phyloP scores from a whole-genome alignment of 495 filamentous ascomycete species.

The Aspergillus olivimuriae region DNA sequence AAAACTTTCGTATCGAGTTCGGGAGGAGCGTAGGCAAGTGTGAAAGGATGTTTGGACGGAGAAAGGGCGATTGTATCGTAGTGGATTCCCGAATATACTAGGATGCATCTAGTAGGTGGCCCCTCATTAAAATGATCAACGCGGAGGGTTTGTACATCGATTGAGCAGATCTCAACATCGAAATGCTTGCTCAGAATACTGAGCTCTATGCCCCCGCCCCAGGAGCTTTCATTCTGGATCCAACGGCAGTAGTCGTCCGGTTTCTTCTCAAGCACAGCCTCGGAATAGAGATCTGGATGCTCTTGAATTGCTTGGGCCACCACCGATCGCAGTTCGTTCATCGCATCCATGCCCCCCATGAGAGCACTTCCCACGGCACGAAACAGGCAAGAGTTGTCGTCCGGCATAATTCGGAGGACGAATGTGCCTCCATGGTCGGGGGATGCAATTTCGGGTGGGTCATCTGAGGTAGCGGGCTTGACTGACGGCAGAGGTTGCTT shows the following conservation, averaged over 20 bases:
- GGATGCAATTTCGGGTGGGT: slow-evolving; percentile 66
- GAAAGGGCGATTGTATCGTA: slow-evolving; percentile 86
- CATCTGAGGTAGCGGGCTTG: slow-evolving; percentile 24
- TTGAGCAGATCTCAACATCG: slow-evolving; percentile 76
- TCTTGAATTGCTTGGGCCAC: slow-evolving; percentile 73
- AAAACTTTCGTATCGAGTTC: slow-evolving; percentile 78
- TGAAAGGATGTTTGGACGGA: slow-evolving; percentile 53
- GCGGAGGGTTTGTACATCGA: slow-evolving; percentile 66
- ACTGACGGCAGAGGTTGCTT: slow-evolving; percentile 2
- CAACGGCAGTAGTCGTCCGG: slow-evolving; percentile 77
- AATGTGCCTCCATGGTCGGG: slow-evolving; percentile 56
- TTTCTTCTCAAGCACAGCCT: slow-evolving; percentile 68
- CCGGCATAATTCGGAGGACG: slow-evolving; percentile 90
- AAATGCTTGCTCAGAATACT: slow-evolving; percentile 81
- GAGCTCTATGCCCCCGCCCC: slow-evolving; percentile 92
- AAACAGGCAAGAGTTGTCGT: slow-evolving; percentile 95
- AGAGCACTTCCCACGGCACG: slow-evolving; percentile 78
- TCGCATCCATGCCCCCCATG: slow-evolving; percentile 62
- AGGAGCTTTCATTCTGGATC: slow-evolving; percentile 73
- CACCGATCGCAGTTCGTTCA: slow-evolving; percentile 70
- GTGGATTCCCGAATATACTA: slow-evolving; percentile 92
- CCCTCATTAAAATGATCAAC: slow-evolving; percentile 81
- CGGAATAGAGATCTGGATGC: slow-evolving; percentile 62
- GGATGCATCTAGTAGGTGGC: slow-evolving; percentile 59
- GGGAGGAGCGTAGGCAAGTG: slow-evolving; percentile 51